Conservation (phyloP, 768 basidiomycete species). For the Lentinula sp. region DNA sequence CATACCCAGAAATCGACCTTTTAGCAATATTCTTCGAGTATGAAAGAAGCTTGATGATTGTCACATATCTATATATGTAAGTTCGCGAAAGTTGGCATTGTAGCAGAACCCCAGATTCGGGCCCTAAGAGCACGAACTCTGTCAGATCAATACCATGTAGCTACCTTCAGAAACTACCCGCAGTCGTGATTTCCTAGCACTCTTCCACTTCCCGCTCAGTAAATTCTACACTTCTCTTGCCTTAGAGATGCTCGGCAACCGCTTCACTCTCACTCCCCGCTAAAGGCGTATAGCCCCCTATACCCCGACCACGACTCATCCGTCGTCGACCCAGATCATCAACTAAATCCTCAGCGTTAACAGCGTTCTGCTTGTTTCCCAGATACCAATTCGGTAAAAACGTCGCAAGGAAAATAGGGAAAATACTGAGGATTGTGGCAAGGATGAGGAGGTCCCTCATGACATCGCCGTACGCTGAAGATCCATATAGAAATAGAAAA, state of each 20-base stretch:
- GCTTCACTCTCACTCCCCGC: background rate
- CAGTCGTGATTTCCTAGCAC: too few relatives aligned
- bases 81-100: too few relatives aligned
- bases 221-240: too few relatives aligned
- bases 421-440: conserved; percentile 44
- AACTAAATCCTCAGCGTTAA: conserved; percentile 29
- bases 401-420: conserved; percentile 54
- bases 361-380: conserved; percentile 65
- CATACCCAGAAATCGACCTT: too few relatives aligned
- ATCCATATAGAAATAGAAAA: background rate
- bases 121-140: too few relatives aligned
- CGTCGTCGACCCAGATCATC: background rate
- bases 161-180: too few relatives aligned
- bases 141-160: too few relatives aligned
- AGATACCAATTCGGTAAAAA: conserved; percentile 65
- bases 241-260: background rate
- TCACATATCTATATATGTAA: too few relatives aligned
- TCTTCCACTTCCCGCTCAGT: too few relatives aligned
- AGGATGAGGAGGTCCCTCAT: conserved; percentile 53
- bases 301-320: background rate
- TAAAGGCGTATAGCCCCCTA: background rate
- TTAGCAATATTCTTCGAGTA: too few relatives aligned
- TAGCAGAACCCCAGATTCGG: too few relatives aligned
- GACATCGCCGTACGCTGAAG: conserved; percentile 45
- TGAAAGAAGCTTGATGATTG: too few relatives aligned